Percentiles rank a stretch among this genome's conserved stretches.
phyloP scores from a whole-genome alignment of 129 eudicot genomes.

The Tagetes patula region DNA sequence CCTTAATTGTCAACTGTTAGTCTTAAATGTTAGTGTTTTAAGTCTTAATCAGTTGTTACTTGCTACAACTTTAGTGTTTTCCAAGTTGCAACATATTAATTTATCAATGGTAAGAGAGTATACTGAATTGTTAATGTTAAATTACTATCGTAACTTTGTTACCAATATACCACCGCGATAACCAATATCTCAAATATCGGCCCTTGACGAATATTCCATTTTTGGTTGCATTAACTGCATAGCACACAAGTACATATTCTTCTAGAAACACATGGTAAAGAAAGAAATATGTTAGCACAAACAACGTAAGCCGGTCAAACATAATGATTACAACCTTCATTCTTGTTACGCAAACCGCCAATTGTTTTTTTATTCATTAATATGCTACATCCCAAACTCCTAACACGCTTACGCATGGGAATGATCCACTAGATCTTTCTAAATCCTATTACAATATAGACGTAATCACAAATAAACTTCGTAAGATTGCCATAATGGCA shows the following conservation, averaged over 20 bases:
- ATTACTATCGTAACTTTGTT: too few relatives aligned
- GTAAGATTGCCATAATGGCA: background rate
- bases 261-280: background rate
- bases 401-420: background rate
- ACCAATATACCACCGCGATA: too few relatives aligned
- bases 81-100: too few relatives aligned
- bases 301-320: background rate
- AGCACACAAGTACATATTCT: background rate
- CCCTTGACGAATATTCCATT: too few relatives aligned
- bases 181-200: too few relatives aligned
- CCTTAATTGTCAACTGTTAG: too few relatives aligned
- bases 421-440: conserved; percentile 3
- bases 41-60: too few relatives aligned
- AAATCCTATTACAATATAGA: background rate
- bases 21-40: too few relatives aligned
- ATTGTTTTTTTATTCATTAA: background rate
- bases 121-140: too few relatives aligned
- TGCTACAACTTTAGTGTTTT: too few relatives aligned
- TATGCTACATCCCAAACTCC: background rate
- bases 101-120: too few relatives aligned
- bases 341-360: background rate
- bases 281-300: background rate
- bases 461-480: background rate
- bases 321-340: background rate
- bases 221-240: too few relatives aligned